These are phyloP conservation scores for Crotalaria pallida DNA, from an alignment of 306 rosid genomes.

Conservation along the genomic window DNA sequence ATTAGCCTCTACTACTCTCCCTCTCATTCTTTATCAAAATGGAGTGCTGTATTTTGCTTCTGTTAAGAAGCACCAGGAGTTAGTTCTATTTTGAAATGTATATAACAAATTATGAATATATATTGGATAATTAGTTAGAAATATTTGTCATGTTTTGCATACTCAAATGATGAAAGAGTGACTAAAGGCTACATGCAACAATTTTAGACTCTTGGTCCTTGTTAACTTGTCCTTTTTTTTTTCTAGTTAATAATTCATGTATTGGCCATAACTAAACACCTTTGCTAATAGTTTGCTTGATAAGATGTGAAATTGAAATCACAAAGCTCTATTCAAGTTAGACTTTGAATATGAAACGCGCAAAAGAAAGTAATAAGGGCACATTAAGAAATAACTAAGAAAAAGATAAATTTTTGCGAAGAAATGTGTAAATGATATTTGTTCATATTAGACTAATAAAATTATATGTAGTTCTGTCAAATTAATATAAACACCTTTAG, in stretches of 20 bases:
- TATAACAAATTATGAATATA: constrained; percentile 17
- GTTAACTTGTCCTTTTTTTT: background rate
- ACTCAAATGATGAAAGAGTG: background rate
- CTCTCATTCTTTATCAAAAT: constrained; percentile 5
- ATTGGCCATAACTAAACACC: background rate
- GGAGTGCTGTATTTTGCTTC: constrained; percentile 21
- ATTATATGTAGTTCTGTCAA: background rate
- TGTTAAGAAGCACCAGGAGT: background rate
- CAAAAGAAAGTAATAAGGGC: background rate
- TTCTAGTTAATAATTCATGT: background rate
- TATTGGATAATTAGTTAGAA: background rate
- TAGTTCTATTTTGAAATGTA: constrained; percentile 17
- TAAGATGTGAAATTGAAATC: constrained; percentile 11
- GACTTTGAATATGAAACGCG: background rate
- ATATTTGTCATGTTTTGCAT: background rate
- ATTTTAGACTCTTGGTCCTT: constrained; percentile 1
- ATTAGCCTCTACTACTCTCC: background rate
- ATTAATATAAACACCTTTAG: background rate
- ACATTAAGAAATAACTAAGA: background rate
- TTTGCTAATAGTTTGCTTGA: background rate
- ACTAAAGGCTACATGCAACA: background rate
- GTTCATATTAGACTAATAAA: background rate
- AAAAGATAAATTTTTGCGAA: background rate
- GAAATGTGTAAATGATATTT: background rate
- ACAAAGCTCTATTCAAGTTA: background rate